phyloP scores from a whole-genome alignment of 164 flowering plant genomes.

The Liquidambar formosana region DNA sequence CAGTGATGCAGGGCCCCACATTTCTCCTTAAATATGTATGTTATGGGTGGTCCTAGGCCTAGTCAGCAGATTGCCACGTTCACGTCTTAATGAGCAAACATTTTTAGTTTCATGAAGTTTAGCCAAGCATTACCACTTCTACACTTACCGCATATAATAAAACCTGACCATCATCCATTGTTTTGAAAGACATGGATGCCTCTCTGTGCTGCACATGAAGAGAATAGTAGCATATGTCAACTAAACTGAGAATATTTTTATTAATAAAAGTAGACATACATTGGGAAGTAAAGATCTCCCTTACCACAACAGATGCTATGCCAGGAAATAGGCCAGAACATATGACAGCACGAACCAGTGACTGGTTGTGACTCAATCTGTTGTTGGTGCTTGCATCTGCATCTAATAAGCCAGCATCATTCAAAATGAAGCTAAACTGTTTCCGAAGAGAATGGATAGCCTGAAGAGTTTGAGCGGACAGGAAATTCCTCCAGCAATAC shows the following conservation, averaged over 20 bases:
- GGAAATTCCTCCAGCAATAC: constrained; percentile 97
- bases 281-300: constrained; percentile 8
- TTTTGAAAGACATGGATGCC: constrained; percentile 95
- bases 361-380: constrained; percentile 84
- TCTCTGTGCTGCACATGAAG: constrained; percentile 77
- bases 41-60: too few species aligned
- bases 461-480: constrained; percentile 93
- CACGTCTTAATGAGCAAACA: background rate
- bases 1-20: too few species aligned
- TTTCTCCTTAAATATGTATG: too few species aligned
- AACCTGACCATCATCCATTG: constrained; percentile 99
- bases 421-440: constrained; percentile 82
- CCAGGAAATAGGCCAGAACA: constrained; percentile 98
- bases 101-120: background rate
- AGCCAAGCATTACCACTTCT: background rate
- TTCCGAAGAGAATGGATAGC: constrained; percentile 96
- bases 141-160: constrained; percentile 81
- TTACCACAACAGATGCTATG: constrained; percentile 93
- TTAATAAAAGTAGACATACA: background rate
- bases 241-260: background rate
- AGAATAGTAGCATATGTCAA: constrained; percentile 10
- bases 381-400: constrained; percentile 59
- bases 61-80: too few species aligned
- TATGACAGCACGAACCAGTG: constrained; percentile 90
- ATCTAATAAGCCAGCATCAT: constrained; percentile 77